Conservation (phyloP, 768 basidiomycete genomes). For the Leucogyrophana mollusca region DNA sequence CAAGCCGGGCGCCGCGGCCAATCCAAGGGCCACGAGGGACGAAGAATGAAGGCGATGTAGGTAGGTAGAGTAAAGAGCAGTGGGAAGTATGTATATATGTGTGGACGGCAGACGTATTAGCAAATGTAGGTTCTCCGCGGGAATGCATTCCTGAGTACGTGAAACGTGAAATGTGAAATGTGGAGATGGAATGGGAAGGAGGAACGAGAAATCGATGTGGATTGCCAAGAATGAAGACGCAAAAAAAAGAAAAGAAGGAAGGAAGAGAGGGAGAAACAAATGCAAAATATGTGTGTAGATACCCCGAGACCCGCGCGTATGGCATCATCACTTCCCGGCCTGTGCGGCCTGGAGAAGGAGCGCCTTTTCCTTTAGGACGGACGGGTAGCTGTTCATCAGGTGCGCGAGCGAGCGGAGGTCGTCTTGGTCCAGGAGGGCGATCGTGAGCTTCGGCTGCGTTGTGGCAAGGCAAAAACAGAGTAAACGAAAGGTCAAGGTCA, state of each 20-base stretch:
- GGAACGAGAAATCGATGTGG: background rate
- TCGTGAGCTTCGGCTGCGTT: conserved; percentile 77
- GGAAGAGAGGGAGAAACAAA: background rate
- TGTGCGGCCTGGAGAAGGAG: conserved; percentile 28
- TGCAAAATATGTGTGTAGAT: background rate
- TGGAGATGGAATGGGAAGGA: background rate
- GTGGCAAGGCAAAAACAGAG: conserved; percentile 1
- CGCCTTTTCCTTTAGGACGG: conserved; percentile 79
- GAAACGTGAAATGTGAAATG: background rate
- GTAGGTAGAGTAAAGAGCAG: background rate
- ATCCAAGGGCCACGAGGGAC: too few relatives aligned
- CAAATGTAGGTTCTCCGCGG: conserved; percentile 1
- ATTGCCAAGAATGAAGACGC: background rate
- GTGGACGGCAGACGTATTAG: background rate
- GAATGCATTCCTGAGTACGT: background rate
- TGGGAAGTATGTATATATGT: conserved; percentile 1
- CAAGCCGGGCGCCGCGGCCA: too few relatives aligned
- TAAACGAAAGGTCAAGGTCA: conserved; percentile 5
- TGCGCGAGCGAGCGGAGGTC: conserved; percentile 83
- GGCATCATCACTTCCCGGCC: conserved; percentile 20
- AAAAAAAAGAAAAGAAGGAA: background rate
- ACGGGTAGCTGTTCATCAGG: conserved; percentile 84
- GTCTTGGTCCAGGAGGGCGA: conserved; percentile 79
- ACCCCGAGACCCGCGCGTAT: background rate
- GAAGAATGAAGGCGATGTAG: background rate